phyloP scores from a whole-genome alignment of 805 yeast genomes.

The Diddensiella caesifluorescens region DNA sequence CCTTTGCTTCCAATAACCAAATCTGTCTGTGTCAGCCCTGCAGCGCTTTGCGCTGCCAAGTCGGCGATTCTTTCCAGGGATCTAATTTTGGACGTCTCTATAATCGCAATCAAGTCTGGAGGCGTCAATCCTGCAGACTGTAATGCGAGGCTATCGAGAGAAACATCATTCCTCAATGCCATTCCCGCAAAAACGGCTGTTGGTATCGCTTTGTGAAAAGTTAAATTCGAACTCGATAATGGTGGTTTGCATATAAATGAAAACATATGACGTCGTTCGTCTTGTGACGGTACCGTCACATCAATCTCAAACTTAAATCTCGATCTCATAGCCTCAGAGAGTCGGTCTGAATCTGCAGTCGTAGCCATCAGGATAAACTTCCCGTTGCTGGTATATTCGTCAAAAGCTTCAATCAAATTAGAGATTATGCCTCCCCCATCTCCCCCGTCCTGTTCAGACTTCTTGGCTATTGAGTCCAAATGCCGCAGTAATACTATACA shows the following conservation, averaged over 20 bases:
- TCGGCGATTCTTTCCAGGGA: slow-evolving; percentile 49
- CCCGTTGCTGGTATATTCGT: slow-evolving; percentile 45
- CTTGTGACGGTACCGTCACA: slow-evolving; percentile 71
- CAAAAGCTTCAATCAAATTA: slow-evolving; percentile 53
- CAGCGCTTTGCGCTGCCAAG: slow-evolving; percentile 19
- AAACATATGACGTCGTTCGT: slow-evolving; percentile 64
- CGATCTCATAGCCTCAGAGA: slow-evolving; percentile 62
- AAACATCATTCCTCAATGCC: slow-evolving; percentile 49
- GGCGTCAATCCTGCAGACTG: slow-evolving; percentile 94
- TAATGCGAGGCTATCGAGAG: slow-evolving; percentile 54
- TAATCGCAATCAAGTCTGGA: slow-evolving; percentile 67
- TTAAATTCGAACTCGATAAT: slow-evolving; percentile 5
- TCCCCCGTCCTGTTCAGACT: slow-evolving; percentile 54
- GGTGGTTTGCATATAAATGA: slow-evolving; percentile 35
- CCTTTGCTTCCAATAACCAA: slow-evolving; percentile 53
- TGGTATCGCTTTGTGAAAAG: too few relatives aligned
- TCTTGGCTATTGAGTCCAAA: slow-evolving; percentile 67
- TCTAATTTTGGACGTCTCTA: slow-evolving; percentile 54
- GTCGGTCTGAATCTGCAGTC: slow-evolving; percentile 57
- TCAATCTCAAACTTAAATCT: slow-evolving; percentile 71
- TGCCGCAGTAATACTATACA: slow-evolving; percentile 58
- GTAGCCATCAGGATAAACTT: slow-evolving; percentile 59
- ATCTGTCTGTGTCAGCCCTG: slow-evolving; percentile 27
- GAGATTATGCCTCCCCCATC: slow-evolving; percentile 34
- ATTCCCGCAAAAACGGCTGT: slow-evolving; percentile 24